Evolutionary conservation across 2,329 filamentous ascomycete species (phyloP).

Genomic region (Colletotrichum sp.): DNA sequence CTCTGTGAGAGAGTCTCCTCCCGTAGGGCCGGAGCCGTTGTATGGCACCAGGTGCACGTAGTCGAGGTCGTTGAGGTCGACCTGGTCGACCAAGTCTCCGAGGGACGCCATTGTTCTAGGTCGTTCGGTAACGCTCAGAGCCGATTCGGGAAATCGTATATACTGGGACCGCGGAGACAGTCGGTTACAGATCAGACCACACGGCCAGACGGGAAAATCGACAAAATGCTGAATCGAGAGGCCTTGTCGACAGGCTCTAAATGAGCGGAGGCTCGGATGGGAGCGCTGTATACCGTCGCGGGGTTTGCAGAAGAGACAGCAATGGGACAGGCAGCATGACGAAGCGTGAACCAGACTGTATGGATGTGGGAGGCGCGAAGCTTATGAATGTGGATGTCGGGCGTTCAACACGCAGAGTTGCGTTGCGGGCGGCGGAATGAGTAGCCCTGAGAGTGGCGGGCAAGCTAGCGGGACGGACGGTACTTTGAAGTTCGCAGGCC

Average conservation of each 20-base stretch:
- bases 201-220: background rate
- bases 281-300: constrained; percentile 8
- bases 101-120: constrained; percentile 1
- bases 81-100: constrained; percentile 32
- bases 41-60: constrained; percentile 58
- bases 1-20: constrained; percentile 70
- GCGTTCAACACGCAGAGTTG: constrained; percentile 8
- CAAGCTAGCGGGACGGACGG: constrained; percentile 16
- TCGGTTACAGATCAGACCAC: background rate
- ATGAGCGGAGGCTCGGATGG: constrained; percentile 4
- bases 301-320: background rate
- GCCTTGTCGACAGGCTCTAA: constrained; percentile 9
- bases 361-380: constrained; percentile 16
- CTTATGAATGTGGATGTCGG: constrained; percentile 18
- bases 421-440: constrained; percentile 18
- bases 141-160: constrained; percentile 2
- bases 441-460: constrained; percentile 19
- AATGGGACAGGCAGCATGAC: background rate
- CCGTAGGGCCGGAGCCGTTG: constrained; percentile 68
- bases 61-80: constrained; percentile 47
- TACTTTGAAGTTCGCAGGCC: background rate
- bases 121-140: background rate
- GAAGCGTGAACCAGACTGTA: background rate
- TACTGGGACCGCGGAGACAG: background rate
- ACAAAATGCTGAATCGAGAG: background rate